Base-by-base conservation (phyloP, 805 yeast genomes). In the Pichia thaimueangensis region DNA sequence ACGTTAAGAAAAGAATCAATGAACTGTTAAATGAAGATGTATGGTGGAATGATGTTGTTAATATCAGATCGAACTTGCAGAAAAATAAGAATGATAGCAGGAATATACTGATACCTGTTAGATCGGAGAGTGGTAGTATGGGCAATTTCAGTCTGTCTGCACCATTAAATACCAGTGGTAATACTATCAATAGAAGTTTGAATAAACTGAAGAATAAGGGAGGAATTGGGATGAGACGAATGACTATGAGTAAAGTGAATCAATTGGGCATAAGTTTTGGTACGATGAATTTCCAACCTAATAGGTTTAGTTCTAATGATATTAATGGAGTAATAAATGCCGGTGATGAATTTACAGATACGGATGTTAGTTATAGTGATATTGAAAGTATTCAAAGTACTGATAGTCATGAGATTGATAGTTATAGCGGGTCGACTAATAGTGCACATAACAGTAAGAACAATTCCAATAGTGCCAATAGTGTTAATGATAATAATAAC, bases 21-120 rank as follows among this genome's bases (percentile, higher is more conserved):
- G 48, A 55, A 12, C 58, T 67, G 0, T 62, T 91, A 37, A 65
- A 65, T 19, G 64, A 69, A n/a, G 89, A 84, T 43, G 82, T 77
- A 40, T 91, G 97, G 97, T 93, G 96, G 96, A 64, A 64, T 50
- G 30, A 50, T 15, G 39, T 43, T 16, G 34, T 32, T 16, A 37
- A 28, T 12, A 41, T 41, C 16, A n/a, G n/a, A n/a, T n/a, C n/a
- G n/a, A n/a, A n/a, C n/a, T n/a, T n/a, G n/a, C n/a, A n/a, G n/a
- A n/a, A n/a, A n/a, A n/a, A n/a, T n/a, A n/a, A n/a, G n/a, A n/a
- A n/a, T n/a, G n/a, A n/a, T n/a, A n/a, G n/a, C n/a, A n/a, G n/a
- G n/a, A n/a, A n/a, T n/a, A n/a, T n/a, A n/a, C n/a, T n/a, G n/a
- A n/a, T n/a, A n/a, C n/a, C n/a, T n/a, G n/a, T n/a, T n/a, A n/a